phyloP scores from a whole-genome alignment of 1,284 basidiomycete species.

The Moniliella sp. region DNA sequence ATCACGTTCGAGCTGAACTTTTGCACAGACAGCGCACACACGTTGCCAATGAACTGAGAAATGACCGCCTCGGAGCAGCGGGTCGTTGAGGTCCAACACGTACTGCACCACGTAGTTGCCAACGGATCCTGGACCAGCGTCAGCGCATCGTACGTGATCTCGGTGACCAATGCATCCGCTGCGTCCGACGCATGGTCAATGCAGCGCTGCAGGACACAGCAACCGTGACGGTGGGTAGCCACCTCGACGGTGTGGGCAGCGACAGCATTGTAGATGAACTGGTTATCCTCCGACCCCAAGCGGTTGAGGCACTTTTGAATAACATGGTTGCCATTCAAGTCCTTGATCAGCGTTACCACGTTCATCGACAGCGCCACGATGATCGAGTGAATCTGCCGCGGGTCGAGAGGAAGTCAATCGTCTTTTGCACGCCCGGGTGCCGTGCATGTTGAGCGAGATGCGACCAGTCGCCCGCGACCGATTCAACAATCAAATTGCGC shows the following conservation, averaged over 20 bases:
- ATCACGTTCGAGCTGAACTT: conserved; percentile 93
- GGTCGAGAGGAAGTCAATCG: conserved; percentile 75
- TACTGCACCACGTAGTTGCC: conserved; percentile 93
- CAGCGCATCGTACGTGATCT: conserved; percentile 94
- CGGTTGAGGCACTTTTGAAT: conserved; percentile 99
- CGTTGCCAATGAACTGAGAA: conserved; percentile 88
- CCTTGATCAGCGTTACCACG: conserved; percentile 97
- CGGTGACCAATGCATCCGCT: conserved; percentile 90
- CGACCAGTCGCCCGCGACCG: conserved; percentile 90
- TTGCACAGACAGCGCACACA: conserved; percentile 88
- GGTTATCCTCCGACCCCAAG: conserved; percentile 87
- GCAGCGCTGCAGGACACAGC: conserved; percentile 92
- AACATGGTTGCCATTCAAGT: conserved; percentile 96
- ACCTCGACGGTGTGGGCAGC: conserved; percentile 97
- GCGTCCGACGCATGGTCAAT: conserved; percentile 92
- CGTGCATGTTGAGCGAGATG: conserved; percentile 98
- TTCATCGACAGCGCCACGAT: conserved; percentile 88
- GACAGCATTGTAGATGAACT: conserved; percentile 99
- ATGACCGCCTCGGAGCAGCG: conserved; percentile 94
- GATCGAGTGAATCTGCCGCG: conserved; percentile 72
- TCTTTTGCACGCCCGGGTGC: conserved; percentile 98
- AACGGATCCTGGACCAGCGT: conserved; percentile 97
- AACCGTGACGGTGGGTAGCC: conserved; percentile 93
- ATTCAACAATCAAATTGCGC: conserved; percentile 86
- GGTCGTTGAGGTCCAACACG: conserved; percentile 90